Conservation (phyloP, 768 basidiomycete species). For the Leccinum olivaceopallidum region DNA sequence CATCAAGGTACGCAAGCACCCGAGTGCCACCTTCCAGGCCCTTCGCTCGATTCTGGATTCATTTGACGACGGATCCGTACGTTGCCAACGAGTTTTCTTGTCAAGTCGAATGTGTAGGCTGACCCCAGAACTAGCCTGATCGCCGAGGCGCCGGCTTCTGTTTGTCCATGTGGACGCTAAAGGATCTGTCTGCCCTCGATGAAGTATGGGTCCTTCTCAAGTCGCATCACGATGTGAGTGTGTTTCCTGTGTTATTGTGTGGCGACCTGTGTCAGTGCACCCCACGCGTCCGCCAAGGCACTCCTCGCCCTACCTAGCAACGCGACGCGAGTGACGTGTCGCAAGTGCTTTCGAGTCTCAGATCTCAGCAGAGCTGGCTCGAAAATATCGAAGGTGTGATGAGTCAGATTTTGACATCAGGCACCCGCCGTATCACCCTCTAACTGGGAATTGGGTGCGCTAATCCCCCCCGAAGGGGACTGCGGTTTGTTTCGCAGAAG, state of each 20-base stretch:
- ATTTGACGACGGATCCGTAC: constrained; percentile 23
- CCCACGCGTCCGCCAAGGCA: constrained; percentile 6
- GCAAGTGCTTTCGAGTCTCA: neutral
- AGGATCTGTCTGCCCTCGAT: constrained; percentile 36
- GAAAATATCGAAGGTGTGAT: constrained; percentile 5
- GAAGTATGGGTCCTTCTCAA: constrained; percentile 58
- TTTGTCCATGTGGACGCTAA: constrained; percentile 50
- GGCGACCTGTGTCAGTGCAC: neutral
- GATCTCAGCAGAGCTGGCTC: constrained; percentile 3
- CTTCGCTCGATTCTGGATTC: constrained; percentile 28
- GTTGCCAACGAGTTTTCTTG: constrained; percentile 4
- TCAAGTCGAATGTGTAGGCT: constrained; percentile 3
- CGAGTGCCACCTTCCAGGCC: constrained; percentile 22
- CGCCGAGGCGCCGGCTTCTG: constrained; percentile 26
- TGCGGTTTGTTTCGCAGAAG: constrained; percentile 15
- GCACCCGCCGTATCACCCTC: constrained; percentile 17
- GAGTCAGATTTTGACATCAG: constrained; percentile 23
- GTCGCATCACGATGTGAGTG: constrained; percentile 61
- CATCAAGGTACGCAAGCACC: constrained; percentile 28
- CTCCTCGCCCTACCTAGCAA: neutral
- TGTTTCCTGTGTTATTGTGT: neutral
- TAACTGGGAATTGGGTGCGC: constrained; percentile 4
- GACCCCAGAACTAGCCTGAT: constrained; percentile 16
- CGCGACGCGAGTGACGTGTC: neutral
- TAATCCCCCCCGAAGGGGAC: neutral